phyloP scores from a whole-genome alignment of 116 monocot species.

The Zostera marina region DNA sequence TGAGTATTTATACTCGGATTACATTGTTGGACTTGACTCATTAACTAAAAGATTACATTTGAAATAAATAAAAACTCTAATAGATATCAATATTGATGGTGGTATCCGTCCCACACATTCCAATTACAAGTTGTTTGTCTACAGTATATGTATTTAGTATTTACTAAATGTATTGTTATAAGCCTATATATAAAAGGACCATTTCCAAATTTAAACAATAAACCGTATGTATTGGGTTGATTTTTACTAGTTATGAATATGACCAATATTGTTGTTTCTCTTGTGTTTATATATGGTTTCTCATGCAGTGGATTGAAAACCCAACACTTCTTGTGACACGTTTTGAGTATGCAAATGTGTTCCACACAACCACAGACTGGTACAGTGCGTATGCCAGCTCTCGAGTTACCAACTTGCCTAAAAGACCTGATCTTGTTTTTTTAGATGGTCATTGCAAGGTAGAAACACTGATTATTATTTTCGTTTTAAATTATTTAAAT shows the following conservation, averaged over 20 bases:
- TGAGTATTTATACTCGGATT: no score
- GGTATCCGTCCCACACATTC: no score
- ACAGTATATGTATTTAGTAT: no score
- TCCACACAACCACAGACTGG: constrained; percentile 94
- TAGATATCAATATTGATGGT: no score
- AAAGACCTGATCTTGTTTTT: constrained; percentile 59
- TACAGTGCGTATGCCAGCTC: constrained; percentile 82
- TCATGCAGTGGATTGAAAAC: constrained; percentile 70
- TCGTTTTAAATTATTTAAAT: not conserved
- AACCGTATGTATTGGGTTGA: no score
- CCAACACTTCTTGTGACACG: constrained; percentile 77
- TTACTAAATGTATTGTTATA: no score
- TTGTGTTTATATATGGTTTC: not conserved
- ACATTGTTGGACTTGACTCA: no score
- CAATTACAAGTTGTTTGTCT: no score
- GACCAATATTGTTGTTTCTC: not conserved
- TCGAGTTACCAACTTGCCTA: constrained; percentile 41
- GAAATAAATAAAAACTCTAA: no score
- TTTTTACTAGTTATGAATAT: not conserved
- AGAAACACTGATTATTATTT: constrained; percentile 1
- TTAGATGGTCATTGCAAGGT: constrained; percentile 92
- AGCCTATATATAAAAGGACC: no score
- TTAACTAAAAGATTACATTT: no score
- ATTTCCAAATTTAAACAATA: no score
- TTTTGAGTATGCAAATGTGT: constrained; percentile 94